Base-by-base conservation (phyloP, 176 grass and related monocot genomes). In the Pharus latifolius region DNA sequence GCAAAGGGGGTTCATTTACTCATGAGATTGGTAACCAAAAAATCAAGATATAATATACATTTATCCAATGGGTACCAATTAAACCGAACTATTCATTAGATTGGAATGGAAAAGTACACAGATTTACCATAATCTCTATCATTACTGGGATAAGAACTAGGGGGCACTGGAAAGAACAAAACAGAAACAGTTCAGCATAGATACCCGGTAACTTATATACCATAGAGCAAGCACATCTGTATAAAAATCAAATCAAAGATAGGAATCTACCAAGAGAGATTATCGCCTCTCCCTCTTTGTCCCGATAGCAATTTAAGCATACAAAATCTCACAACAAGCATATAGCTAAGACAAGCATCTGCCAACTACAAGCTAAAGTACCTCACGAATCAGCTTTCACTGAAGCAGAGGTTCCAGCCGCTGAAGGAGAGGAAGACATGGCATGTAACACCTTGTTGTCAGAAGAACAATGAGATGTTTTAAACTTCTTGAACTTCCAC, bases 401-500 rank as follows among this genome's bases (percentile, higher is more conserved):
- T 2, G 72, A 57, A 65, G 58, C 61, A 73, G 85, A 82, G 22
- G 85, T 37, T 69, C 77, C 80, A 49, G 82, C 45, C 33, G 69
- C 46, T 0, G 76, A 84, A 25, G 72, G 37, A 25, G 76, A 58
- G 59, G 86, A 70, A 65, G 85, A 83, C 29, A 88, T 56, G 2
- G 57, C 77, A 79, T 72, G 79, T 84, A 96, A 73, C 49, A 86
- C 78, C 62, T 96, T 92, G 26, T 40, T 75, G 65, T 96, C 80
- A 2, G 92, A 92, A 71, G 77, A 91, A 63, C 92, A 84, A 4
- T 81, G 82, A 14, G 88, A 86, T 9, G 78, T 74, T 70, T 85
- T 91, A 9, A 86, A 78, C 72, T 96, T 96, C 46, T 88, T 96
- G 77, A 79, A 86, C 77, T 88, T 87, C 93, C 89, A 92, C 28